Evolutionary conservation across 768 basidiomycete species (phyloP).

Genomic region (Cystofilobasidium ferigula): DNA sequence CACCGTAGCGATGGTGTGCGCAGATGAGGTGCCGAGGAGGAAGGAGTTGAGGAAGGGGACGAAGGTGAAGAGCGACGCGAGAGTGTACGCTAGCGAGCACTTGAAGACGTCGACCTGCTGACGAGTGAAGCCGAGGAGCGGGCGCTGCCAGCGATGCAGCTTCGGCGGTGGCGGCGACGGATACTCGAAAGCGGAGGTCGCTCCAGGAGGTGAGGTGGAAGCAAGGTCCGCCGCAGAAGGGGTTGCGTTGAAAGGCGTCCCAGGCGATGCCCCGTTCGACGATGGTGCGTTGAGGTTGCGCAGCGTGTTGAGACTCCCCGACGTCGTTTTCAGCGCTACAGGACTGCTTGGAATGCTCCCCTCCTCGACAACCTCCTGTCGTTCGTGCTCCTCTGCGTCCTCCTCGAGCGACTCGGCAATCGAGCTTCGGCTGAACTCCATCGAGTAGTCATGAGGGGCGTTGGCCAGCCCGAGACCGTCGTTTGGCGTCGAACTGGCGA

Average conservation of each 20-base stretch:
- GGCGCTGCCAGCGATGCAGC: neutral
- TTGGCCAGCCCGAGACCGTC: neutral
- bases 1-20: constrained; percentile 52
- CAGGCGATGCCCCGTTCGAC: too few relatives aligned
- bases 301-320: too few relatives aligned
- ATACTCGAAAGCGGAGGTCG: neutral
- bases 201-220: neutral
- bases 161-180: neutral
- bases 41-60: constrained; percentile 59
- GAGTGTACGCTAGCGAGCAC: constrained; percentile 79
- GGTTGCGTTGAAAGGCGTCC: too few relatives aligned
- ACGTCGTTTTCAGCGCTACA: too few relatives aligned
- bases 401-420: neutral
- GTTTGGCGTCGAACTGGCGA: neutral
- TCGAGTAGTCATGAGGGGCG: neutral
- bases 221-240: neutral
- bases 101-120: constrained; percentile 54
- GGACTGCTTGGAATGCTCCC: neutral
- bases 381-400: neutral
- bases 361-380: neutral
- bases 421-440: neutral
- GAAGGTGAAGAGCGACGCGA: constrained; percentile 88
- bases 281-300: too few relatives aligned
- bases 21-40: constrained; percentile 36
- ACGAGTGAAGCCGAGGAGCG: constrained; percentile 1